Percentiles rank a stretch among this genome's conserved stretches.
Evolutionary conservation across 768 basidiomycete species (phyloP).

Genomic region (Psilocybe sp.): DNA sequence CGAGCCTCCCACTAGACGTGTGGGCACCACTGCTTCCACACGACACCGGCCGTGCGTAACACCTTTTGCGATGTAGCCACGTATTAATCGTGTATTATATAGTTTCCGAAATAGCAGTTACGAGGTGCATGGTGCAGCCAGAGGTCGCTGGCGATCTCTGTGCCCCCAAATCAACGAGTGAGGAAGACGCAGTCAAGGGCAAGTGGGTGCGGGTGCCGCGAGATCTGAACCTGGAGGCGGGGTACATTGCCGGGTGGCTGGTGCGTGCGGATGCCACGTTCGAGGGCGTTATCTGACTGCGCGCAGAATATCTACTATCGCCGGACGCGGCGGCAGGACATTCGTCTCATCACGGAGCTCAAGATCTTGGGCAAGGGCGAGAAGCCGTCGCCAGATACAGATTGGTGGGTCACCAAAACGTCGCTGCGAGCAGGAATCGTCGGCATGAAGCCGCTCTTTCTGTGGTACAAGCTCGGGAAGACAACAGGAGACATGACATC

Average conservation of each 20-base stretch:
- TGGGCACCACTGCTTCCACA: constrained; percentile 79
- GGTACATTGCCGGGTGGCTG: constrained; percentile 55
- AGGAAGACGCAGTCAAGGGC: constrained; percentile 72
- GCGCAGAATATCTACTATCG: constrained; percentile 72
- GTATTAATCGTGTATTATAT: constrained; percentile 3
- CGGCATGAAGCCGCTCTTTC: constrained; percentile 51
- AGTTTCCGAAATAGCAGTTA: constrained; percentile 83
- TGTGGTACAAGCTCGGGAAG: constrained; percentile 81
- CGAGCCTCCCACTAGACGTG: constrained; percentile 74
- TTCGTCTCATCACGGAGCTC: constrained; percentile 76
- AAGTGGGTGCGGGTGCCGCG: constrained; percentile 89
- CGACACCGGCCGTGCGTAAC: constrained; percentile 67
- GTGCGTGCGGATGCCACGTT: constrained; percentile 28
- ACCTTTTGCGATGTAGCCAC: neutral
- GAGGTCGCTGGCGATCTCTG: constrained; percentile 58
- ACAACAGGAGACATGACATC: constrained; percentile 58
- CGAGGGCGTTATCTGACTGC: neutral
- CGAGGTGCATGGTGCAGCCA: constrained; percentile 65
- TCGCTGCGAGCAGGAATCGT: constrained; percentile 67
- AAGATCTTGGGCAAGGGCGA: constrained; percentile 58
- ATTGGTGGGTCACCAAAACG: constrained; percentile 63
- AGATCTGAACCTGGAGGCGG: constrained; percentile 68
- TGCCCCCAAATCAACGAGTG: constrained; percentile 61
- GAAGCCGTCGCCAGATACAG: constrained; percentile 40
- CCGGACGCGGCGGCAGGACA: constrained; percentile 78